Evolutionary conservation across 345 rosid species (phyloP), one percentile per base, ranked within the genome.

Genomic region (Eutrema japonicum): DNA sequence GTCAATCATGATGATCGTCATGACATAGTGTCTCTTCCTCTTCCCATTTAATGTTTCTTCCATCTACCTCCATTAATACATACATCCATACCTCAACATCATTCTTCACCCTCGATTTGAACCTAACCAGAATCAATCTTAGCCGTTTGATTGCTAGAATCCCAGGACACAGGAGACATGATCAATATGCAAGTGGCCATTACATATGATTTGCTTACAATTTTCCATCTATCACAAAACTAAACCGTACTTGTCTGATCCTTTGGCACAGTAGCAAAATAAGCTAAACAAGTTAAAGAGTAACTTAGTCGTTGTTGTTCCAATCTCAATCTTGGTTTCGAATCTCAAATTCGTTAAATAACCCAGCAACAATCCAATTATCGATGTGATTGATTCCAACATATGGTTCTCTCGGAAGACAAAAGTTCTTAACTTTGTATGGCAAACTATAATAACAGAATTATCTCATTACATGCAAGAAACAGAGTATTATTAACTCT

Each of bases 41-140:
- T 49, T 65, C 2, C 0, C 49, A 77, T 71, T 77, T 56, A 77
- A 71, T 71, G 77, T 64, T 50, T 50, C 40, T 14, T 49, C 61
- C 73, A 77, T 71, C 80, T 45, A 77, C 72, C 76, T 50, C 68
- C 80, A 65, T 77, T 57, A 57, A 40, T 71, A 58, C 64, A 49
- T 43, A 26, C 68, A 77, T 71, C 72, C 80, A 71, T 41, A 77
- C 71, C 61, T 70, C 79, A 49, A 64, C 62, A 70, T 56, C 47
- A 64, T 40, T 38, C 71, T 69, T 27, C 58, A 54, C 33, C 66
- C 4, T 63, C 53, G 3, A 48, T 53, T 59, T 4, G n/a, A 59
- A 50, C 55, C 48, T 40, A 74, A 43, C 55, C 48, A 60, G 37
- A 29, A 40, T 35, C 74, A 29, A 61, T 61, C 64, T 75, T 29